A percentile compares a stretch with the other conserved stretches of the same genome.
Conservation (phyloP, 2,329 filamentous ascomycete genomes). For the Phyllosticta citrichinensis region DNA sequence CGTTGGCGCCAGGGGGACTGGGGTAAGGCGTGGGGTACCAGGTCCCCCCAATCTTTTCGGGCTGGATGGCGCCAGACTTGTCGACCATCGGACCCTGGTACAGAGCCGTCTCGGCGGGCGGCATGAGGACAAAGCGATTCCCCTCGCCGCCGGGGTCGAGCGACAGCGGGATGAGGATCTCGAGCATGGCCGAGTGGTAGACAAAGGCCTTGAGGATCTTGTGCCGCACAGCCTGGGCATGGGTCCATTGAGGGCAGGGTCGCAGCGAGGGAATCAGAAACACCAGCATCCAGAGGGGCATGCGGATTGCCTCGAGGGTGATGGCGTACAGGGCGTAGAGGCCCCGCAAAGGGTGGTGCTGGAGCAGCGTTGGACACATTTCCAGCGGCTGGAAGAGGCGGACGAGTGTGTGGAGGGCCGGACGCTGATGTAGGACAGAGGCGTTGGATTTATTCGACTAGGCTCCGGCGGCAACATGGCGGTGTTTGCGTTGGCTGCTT, state of each 20-base stretch:
- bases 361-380: background rate
- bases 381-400: background rate
- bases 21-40: slow-evolving; percentile 30
- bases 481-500: background rate
- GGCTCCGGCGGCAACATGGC: background rate
- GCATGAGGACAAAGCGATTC: slow-evolving; percentile 27
- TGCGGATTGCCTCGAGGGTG: slow-evolving; percentile 20
- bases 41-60: slow-evolving; percentile 30
- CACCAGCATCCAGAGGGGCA: slow-evolving; percentile 32
- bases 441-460: background rate
- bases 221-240: slow-evolving; percentile 27
- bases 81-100: slow-evolving; percentile 26
- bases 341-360: slow-evolving; percentile 30
- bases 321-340: slow-evolving; percentile 29
- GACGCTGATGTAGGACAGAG: background rate
- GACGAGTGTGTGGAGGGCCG: background rate
- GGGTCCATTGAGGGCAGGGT: slow-evolving; percentile 31
- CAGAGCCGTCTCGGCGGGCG: slow-evolving; percentile 13
- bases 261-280: slow-evolving; percentile 28
- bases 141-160: slow-evolving; percentile 29
- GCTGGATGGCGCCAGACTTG: slow-evolving; percentile 20
- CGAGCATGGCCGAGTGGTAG: slow-evolving; percentile 22
- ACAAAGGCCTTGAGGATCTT: slow-evolving; percentile 25
- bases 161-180: slow-evolving; percentile 20
- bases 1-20: background rate